Evolutionary conservation across 768 basidiomycete species (phyloP), one percentile per base, ranked within the genome.

Genomic region (Naganishia randhawae): DNA sequence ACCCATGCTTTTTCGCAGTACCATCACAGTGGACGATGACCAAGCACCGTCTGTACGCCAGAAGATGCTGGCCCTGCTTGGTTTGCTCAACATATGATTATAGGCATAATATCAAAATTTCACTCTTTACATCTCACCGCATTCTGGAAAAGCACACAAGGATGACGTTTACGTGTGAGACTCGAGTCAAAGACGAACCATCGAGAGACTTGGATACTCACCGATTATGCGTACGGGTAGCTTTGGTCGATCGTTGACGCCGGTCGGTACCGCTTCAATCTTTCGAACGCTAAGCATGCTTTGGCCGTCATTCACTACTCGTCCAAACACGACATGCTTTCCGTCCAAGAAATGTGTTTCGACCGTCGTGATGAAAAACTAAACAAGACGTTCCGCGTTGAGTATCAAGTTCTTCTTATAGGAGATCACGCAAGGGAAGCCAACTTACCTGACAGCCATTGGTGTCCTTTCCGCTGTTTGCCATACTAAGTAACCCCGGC

Each of bases 351-450:
- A 98, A 70, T 94, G 91, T 71, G 94, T 95, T 73, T 90, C 89
- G 10, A 87, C 91, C 1, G 91, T 93, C 0, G 96, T 99, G 77
- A 99, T 88, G 84, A 99, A 99, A 83, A 98, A 99, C 86, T 95
- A 52, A n/a, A 53, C 35, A 48, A 25, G 14, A 7, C 19, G 7
- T 17, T 37, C n/a, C n/a, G n/a, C 16, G 27, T 45, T 27, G 22
- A 39, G 9, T 19, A 22, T 27, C 35, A 45, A 19, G 27, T 3
- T 29, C 35, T 39, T n/a, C n/a, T n/a, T n/a, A 16, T n/a, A 27
- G 62, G n/a, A 17, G 7, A 8, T 25, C 51, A 9, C 33, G 4
- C n/a, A n/a, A n/a, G n/a, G n/a, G n/a, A n/a, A 33, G 17, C 2
- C 8, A 17, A 66, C 69, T 0, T 50, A 70, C 69, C 42, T 70